These are phyloP conservation scores for Pilasporangium apinafurcum DNA, from an alignment of 352 stramenopile species.

Conservation along the genomic window DNA sequence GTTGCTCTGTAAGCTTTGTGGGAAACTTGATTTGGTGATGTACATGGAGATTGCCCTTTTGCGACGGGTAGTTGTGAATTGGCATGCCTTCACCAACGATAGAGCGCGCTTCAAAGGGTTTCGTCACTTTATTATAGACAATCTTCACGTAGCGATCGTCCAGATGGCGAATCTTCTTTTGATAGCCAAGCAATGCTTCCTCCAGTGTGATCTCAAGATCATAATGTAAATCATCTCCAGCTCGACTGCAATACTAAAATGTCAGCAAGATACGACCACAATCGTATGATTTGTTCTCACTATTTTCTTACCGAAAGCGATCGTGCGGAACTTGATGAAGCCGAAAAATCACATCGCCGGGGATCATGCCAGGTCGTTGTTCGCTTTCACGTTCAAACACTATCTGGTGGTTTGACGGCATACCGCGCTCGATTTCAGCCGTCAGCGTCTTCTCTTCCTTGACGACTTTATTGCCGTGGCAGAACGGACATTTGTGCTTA, in stretches of 20 bases:
- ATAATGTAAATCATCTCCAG: conserved; percentile 93
- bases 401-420: conserved; percentile 81
- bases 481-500: conserved; percentile 91
- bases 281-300: no score
- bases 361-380: conserved; percentile 75
- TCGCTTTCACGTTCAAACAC: conserved; percentile 85
- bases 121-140: conserved; percentile 80
- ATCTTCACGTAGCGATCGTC: conserved; percentile 92
- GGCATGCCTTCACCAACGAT: conserved; percentile 96
- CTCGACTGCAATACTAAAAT: conserved; percentile 54
- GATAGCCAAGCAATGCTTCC: conserved; percentile 95
- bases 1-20: conserved; percentile 71
- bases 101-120: conserved; percentile 89
- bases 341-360: conserved; percentile 95
- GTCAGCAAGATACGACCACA: not conserved
- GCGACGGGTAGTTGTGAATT: conserved; percentile 82
- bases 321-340: conserved; percentile 87
- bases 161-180: conserved; percentile 88
- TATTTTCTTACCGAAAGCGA: conserved; percentile 72
- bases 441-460: conserved; percentile 75
- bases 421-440: conserved; percentile 75
- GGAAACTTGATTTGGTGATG: conserved; percentile 96
- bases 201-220: conserved; percentile 94
- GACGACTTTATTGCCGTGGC: conserved; percentile 77
- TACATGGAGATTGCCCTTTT: conserved; percentile 92